A percentile compares a stretch with the other conserved stretches of the same genome.
Evolutionary conservation across 2,329 filamentous ascomycete species (phyloP).

Genomic region (Colletotrichum tanaceti): DNA sequence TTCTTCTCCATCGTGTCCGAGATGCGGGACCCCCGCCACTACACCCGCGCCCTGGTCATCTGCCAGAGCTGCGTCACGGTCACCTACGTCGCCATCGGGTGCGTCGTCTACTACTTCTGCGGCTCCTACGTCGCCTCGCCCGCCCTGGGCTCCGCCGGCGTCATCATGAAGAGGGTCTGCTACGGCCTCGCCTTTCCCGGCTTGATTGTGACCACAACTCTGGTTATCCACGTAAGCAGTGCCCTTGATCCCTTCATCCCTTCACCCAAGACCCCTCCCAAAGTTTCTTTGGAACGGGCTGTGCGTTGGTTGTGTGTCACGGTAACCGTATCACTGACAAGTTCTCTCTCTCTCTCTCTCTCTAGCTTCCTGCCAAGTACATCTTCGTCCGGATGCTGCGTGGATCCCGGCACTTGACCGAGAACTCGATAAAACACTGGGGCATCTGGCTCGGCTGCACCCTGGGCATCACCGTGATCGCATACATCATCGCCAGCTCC

Average conservation of each 20-base stretch:
- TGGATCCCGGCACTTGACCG: conserved; percentile 47
- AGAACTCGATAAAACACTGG: conserved; percentile 48
- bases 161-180: conserved; percentile 55
- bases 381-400: conserved; percentile 46
- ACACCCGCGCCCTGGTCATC: conserved; percentile 46
- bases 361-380: conserved; percentile 46
- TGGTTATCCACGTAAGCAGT: conserved; percentile 46
- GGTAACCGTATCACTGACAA: neutral
- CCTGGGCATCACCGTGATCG: conserved; percentile 42
- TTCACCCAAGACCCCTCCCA: no score
- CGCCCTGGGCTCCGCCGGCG: conserved; percentile 58
- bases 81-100: conserved; percentile 50
- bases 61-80: conserved; percentile 46
- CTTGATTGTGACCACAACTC: conserved; percentile 45
- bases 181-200: conserved; percentile 55
- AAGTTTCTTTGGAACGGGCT: no score
- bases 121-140: conserved; percentile 60
- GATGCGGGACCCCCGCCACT: conserved; percentile 50
- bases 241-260: no score
- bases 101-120: conserved; percentile 59
- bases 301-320: no score
- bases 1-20: conserved; percentile 51
- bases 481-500: conserved; percentile 47
- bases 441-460: conserved; percentile 48
- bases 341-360: fast-evolving